Evolutionary conservation across 345 rosid species (phyloP), one percentile per base, ranked within the genome.

Genomic region (Populus pruinosa): DNA sequence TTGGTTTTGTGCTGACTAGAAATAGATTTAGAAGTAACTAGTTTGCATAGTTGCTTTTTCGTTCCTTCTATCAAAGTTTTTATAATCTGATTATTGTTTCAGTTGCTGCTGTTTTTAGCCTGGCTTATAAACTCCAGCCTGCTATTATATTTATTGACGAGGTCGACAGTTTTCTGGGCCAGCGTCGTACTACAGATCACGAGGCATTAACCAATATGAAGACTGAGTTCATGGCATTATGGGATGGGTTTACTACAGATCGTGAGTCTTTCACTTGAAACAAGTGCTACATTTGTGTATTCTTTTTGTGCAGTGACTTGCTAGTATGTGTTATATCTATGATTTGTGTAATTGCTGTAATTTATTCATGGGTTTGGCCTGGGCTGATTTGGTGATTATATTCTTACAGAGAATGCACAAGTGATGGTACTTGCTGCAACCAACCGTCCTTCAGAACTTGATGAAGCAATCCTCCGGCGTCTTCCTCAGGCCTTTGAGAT

Each of bases 391-490:
- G 27, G 74, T 77, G 23, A 31, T 62, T 80, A 21, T 29, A 29
- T 73, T 72, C 75, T 14, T 70, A 38, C 78, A 96, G 99, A 91
- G 81, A 87, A 89, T 86, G 99, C 99, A 44, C 87, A 89, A 77
- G 99, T 96, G 62, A 93, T 93, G 98, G 98, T 96, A 79, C 98
- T 96, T 82, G 97, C 96, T 69, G 99, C 99, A 59, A 96, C 99
- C 2, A 96, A 96, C 87, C 91, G 96, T 65, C 98, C 99, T 11
- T 96, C 98, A 63, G 99, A 93, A 84, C 98, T 93, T 66, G 99
- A 96, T 84, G 97, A 96, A 86, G 99, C 98, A 72, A 96, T 96
- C 78, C 85, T 93, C 18, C 87, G 99, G 61, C 96, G 98, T 75
- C 92, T 96, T 73, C 97, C 99, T 77, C 99, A 96, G 72, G 89